Base-by-base conservation (phyloP, 2,329 filamentous ascomycete genomes). In the Coniochaeta hoffmannii region DNA sequence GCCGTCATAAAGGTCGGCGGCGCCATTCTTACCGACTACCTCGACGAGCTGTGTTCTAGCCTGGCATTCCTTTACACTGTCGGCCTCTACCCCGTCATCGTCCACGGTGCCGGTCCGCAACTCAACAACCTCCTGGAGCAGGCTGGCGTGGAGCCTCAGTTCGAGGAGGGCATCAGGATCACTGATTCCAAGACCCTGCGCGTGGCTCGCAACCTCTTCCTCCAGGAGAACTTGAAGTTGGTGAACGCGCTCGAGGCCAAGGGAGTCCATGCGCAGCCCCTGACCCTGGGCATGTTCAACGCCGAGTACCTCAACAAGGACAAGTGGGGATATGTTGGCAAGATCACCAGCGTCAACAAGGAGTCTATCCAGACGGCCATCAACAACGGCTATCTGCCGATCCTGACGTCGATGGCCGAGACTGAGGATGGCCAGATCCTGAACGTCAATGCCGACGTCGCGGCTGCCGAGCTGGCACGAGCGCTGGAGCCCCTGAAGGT, bases 1-100 rank as follows among this genome's bases (percentile, higher is more conserved):
- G 93, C 92, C 62, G 93, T 99, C 51, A 96, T 99, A 74, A 99
- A 99, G 78, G 93, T 97, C 55, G 94, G 93, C 59, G 94, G 93
- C 59, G 94, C 93, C 60, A 97, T 97, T 66, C 82, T 99, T 66
- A 96, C 90, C 58, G 92, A 97, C 69, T 88, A 97, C 72, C 81
- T 97, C 55, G 89, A 96, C 70, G 91, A 92, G 66, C 83, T 99
- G 55, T 96, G 90, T 68, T 87, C 88, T 55, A 92, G 89, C 52
- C 80, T 97, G 57, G 88, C 90, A 28, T 95, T 97, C 74, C 83
- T 97, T 52, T 93, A 96, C 74, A 89, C 96, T 77, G 90, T 97
- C 67, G 91, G 92, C 38, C 82, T 99, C 38, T 97, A 90, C 74
- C 94, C 94, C 50, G 88, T 97, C 64, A 90, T 99, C 55, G 92